Evolutionary conservation across 495 filamentous ascomycete species (phyloP), one percentile per base, ranked within the genome.

Genomic region (Parmelia sp.): DNA sequence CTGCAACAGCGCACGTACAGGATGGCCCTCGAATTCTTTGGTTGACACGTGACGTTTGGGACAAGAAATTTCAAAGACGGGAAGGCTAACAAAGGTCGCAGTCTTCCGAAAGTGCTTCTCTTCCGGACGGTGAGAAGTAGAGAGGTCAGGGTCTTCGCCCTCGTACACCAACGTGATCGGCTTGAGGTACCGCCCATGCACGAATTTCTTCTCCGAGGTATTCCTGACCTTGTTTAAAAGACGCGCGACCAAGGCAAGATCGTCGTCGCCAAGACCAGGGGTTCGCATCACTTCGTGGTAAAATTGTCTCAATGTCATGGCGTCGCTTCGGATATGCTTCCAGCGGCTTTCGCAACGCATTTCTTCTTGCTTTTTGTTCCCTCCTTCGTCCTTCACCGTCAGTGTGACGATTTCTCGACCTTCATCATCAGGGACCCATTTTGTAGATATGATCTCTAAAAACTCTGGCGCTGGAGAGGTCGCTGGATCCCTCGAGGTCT

Each of bases 381-480:
- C 35, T 15, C 36, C 55, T 31, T 35, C 49, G 33, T 62, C 61
- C 10, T 62, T 62, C 10, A 62, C 49, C 8, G 61, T 62, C 36
- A 62, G 15, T n/a, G 61, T 62, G 8, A 62, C 61, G 4, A 62
- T 53, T 31, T 62, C 61, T 17, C 49, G 61, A 40, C 61, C 61
- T 39, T 62, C 49, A 23, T 62, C 61, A 23, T 62, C 61, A 37
- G 61, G 61, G 23, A 62, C 61, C 61, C 61, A 62, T 15, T 62
- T 49, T 15, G 61, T 56, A 33, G 61, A 62, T 2, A 62, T 56
- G 9, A 62, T 62, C 49, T 62, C 49, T 36, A 31, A 31, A 21
- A 62, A 53, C 2, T 56, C 61, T 17, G 36, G 45, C 6, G 49
- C 19, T 56, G 37, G n/a, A 31, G 39, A 62, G 9, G 61, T 36